phyloP scores from a whole-genome alignment of 495 filamentous ascomycete genomes.

The Niebla homalea region DNA sequence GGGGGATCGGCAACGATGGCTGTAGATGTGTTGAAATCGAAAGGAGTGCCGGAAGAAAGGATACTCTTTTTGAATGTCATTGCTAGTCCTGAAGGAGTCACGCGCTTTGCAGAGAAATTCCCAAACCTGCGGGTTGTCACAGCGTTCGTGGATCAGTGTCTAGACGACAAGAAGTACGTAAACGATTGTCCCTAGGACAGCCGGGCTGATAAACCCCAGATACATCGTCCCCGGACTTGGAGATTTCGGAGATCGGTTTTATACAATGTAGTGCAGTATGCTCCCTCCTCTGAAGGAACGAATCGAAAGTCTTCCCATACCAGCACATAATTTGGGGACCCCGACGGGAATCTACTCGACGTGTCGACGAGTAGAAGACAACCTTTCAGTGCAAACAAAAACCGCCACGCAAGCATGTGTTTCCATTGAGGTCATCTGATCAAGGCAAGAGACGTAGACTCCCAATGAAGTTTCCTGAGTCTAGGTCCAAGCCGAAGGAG shows the following conservation, averaged over 20 bases:
- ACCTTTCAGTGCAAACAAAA: no score
- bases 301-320: no score
- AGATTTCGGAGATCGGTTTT: constrained; percentile 94
- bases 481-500: background rate
- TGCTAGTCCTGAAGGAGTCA: constrained; percentile 83
- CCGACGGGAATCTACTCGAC: no score
- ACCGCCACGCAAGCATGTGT: no score
- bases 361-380: no score
- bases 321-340: no score
- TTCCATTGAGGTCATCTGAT: no score
- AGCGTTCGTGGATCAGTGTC: constrained; percentile 88
- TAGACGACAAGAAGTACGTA: constrained; percentile 91
- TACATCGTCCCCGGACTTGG: constrained; percentile 94
- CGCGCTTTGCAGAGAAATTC: constrained; percentile 78
- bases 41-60: constrained; percentile 84
- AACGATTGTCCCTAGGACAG: background rate
- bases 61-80: constrained; percentile 95
- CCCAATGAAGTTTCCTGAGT: no score
- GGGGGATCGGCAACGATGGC: constrained; percentile 95
- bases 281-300: background rate
- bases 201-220: constrained; percentile 35
- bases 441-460: no score
- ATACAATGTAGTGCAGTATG: constrained; percentile 37
- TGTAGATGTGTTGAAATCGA: constrained; percentile 75
- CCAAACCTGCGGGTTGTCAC: constrained; percentile 89